A percentile compares a stretch with the other conserved stretches of the same genome.
These are phyloP conservation scores for Yamadazyma siamensis DNA, from an alignment of 1,139 yeast genomes.

Conservation along the genomic window DNA sequence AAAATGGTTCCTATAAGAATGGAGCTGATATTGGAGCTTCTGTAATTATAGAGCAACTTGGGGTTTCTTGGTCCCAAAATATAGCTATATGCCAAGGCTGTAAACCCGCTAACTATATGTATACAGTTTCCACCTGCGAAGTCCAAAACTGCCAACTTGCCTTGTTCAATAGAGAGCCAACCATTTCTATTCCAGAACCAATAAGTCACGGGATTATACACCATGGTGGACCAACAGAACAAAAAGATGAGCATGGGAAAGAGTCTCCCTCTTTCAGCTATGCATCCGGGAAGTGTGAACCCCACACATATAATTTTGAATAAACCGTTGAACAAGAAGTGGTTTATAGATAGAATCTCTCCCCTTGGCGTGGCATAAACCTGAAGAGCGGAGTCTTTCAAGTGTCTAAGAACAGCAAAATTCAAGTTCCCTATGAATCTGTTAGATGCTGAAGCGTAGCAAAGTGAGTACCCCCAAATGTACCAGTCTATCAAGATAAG, in stretches of 20 bases:
- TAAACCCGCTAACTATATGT: constrained; percentile 60
- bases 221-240: constrained; percentile 52
- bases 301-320: constrained; percentile 52
- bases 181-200: constrained; percentile 66
- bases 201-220: constrained; percentile 63
- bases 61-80: constrained; percentile 54
- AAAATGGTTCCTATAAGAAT: constrained; percentile 54
- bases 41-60: constrained; percentile 33
- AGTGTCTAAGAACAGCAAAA: constrained; percentile 39
- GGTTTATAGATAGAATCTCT: constrained; percentile 36
- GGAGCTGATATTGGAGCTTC: constrained; percentile 34
- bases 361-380: constrained; percentile 36
- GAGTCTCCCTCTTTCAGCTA: constrained; percentile 56
- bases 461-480: constrained; percentile 56
- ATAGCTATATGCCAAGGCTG: constrained; percentile 57
- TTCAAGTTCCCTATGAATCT: constrained; percentile 46
- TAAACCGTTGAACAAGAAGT: constrained; percentile 48
- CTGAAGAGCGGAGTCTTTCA: constrained; percentile 20
- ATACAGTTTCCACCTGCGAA: constrained; percentile 67
- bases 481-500: constrained; percentile 52
- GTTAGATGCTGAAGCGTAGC: constrained; percentile 41
- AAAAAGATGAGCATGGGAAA: constrained; percentile 52
- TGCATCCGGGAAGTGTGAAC: constrained; percentile 54
- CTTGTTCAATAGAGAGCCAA: constrained; percentile 46
- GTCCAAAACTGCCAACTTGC: constrained; percentile 49